Conservation (phyloP, 345 rosid genomes). For the Laguncularia racemosa region DNA sequence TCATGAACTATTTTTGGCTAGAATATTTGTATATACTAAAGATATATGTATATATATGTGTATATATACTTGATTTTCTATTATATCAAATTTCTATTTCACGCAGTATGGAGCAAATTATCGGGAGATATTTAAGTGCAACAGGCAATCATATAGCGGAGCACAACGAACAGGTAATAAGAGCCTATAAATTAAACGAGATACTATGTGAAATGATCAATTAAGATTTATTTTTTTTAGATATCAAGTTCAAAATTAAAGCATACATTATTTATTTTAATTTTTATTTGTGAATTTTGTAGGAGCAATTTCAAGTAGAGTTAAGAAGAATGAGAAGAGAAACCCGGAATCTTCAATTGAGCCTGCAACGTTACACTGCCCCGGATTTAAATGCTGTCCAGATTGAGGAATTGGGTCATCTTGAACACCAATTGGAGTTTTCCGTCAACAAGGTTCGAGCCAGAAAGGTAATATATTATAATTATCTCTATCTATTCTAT, state of each 20-base stretch:
- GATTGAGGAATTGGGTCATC: constrained; percentile 14
- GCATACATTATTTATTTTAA: too few species aligned
- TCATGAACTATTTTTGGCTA: too few species aligned
- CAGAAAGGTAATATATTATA: constrained; percentile 27
- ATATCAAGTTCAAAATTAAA: too few species aligned
- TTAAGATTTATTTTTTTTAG: too few species aligned
- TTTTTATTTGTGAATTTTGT: background rate
- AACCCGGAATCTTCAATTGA: constrained; percentile 24
- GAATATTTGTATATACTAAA: too few species aligned
- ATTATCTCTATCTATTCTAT: too few species aligned
- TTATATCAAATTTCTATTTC: background rate
- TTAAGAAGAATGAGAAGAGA: constrained; percentile 21
- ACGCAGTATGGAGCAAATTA: constrained; percentile 27
- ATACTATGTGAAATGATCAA: background rate
- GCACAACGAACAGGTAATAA: constrained; percentile 11
- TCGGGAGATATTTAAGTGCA: constrained; percentile 15
- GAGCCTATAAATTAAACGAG: too few species aligned
- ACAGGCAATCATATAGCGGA: constrained; percentile 16
- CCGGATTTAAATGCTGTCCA: constrained; percentile 17
- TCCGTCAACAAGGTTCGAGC: constrained; percentile 28
- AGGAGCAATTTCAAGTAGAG: constrained; percentile 21
- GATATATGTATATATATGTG: too few species aligned
- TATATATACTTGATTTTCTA: background rate
- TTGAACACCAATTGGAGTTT: constrained; percentile 24
- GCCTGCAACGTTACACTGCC: constrained; percentile 23